Base-by-base conservation (phyloP, 208 protist species). In the Leishmania martiniquensis region DNA sequence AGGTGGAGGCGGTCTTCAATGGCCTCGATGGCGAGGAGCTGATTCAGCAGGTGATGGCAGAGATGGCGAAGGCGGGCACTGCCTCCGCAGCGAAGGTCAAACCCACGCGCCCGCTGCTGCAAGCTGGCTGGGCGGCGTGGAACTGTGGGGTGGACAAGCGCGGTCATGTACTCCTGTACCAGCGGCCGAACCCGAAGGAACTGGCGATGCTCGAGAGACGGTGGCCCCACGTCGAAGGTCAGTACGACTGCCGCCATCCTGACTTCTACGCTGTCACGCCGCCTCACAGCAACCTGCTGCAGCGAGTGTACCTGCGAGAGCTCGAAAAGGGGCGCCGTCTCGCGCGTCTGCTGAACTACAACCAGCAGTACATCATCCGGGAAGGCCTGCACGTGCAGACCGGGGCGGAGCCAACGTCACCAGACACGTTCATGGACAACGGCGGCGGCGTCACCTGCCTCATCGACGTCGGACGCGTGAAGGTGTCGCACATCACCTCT, bases 281-380 rank as follows among this genome's bases (percentile, higher is more conserved):
- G 57, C 85, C 83, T 13, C 88, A 89, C 76, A 81, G 75, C 70
- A 89, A 89, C 73, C 66, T 92, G 72, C 80, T 89, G 42, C 66
- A 82, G 37, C 89, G 89, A 1, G 37, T 90, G 20, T 86, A 93
- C 76, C 72, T 93, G 42, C 86, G 87, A 42, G 72, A 76, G 17
- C 72, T 91, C 59, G 89, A 93, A 73, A 89, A 89, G 67, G 89
- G 87, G 20, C 84, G 89, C 45, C 88, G 88, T 51, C 68, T 92
- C 42, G 83, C 86, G 7, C 83, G 82, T 2, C 66, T 92, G 51
- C 47, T 92, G 55, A 87, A 92, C 75, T 84, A 78, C 78, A 82
- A 90, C 59, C 66, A 88, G 52, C 85, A 87, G 77, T 51, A 83
- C 60, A 86, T 89, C 72, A 81, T 89, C 52, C 81, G 85, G 51